Evolutionary conservation across 192 early-diverging fungal species (phyloP), one percentile per base, ranked within the genome.

Genomic region (Umbelopsis vinacea): DNA sequence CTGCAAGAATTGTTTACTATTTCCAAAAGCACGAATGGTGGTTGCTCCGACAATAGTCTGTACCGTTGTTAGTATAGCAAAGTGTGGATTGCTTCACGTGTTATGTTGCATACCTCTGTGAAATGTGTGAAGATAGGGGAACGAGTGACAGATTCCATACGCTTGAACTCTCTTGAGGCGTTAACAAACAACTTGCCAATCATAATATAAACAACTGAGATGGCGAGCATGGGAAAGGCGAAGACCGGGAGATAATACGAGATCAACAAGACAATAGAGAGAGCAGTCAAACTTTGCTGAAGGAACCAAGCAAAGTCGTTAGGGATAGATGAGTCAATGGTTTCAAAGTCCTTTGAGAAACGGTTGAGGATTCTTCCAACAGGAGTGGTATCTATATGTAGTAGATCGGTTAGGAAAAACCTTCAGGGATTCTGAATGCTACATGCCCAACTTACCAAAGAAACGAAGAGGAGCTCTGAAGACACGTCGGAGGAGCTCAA

Each of bases 321-420:
- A 40, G 88, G 83, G 38, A 90, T 76, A 1, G 66, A 63, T 9
- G 85, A 85, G 70, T 97, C 95, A 50, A 97, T 77, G 0, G 89
- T 85, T 66, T 91, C 90, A 76, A 97, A 91, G 78, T 98, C 94
- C 57, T 92, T 91, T 10, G 92, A 89, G 75, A 95, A 96, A 19
- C 97, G 83, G 82, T 96, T 98, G 69, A 96, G 85, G 33, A 97
- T 91, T 21, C 92, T 89, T 29, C 95, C 94, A 22, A 93, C 81
- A 7, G 96, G 94, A 15, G 92, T 93, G 8, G 89, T 89, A 73
- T 96, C 57, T 63, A 4, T 37, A 17, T 63, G 17, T 63, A 29
- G 17, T 63, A 29, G 29, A 29, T 19, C 15, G 40, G 6, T 11
- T 6, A 43, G 11, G 6, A 29, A 63, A 29, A 29, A 29, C 1